Evolutionary conservation across 2,329 filamentous ascomycete species (phyloP), one percentile per base, ranked within the genome.

Genomic region (Chaetomiaceae sp.): DNA sequence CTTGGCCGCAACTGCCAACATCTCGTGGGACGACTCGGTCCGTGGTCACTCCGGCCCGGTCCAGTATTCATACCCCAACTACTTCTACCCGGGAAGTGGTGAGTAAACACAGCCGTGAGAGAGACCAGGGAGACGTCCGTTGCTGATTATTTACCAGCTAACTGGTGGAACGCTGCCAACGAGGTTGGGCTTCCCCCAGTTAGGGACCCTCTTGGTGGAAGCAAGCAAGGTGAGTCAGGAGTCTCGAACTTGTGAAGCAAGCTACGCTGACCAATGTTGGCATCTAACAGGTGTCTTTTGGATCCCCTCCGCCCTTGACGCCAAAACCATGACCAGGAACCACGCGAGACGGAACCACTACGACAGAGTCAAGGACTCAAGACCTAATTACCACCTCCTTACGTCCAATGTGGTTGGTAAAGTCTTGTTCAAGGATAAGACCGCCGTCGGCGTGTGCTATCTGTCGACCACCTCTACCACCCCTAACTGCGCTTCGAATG

Each of bases 351-450:
- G 60, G 14, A 62, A 62, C 35, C 63, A 65, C 41, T 66, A 64
- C 44, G 60, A 60, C 7, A 52, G 58, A 13, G 64, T 66, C 27
- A 58, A 55, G 3, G 58, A 54, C 1, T 65, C 74, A 2, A 71
- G 80, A 41, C 73, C 77, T 0, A 82, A 83, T 50, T 72, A 86
- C 2, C 77, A 85, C 50, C 69, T 86, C 4, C 68, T 86, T 0
- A 35, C 53, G 5, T 50, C 48, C 13, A 52, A 51, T 39, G 39
- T 55, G 27, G 80, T 86, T 1, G 66, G 74, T 2, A 73, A 73
- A 3, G 72, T 84, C 1, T 48, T 83, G 4, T 78, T 83, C 44
- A 71, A 77, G 4, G 68, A 50, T 30, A 55, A 55, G 47, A 63
- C 69, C 30, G 83, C 82, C 5, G 68, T 73, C 0, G 82, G 82